Evolutionary conservation across 2,329 filamentous ascomycete genomes (phyloP).

Genomic region (Nigrospora oryzae): DNA sequence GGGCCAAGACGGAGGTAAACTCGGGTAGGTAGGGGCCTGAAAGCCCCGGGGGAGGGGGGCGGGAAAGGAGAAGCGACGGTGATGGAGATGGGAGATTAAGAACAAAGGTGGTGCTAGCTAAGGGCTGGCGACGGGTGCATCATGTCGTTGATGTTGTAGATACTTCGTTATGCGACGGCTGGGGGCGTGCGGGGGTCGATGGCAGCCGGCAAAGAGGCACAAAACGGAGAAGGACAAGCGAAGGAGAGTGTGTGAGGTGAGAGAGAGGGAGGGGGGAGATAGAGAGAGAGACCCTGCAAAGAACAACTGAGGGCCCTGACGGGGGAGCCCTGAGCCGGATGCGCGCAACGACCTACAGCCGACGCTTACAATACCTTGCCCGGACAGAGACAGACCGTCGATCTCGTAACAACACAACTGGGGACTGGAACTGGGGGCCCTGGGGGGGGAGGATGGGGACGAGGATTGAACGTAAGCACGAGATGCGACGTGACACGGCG

Average conservation of each 20-base stretch:
- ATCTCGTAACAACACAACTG: too few relatives aligned
- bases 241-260: not conserved
- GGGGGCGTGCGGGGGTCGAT: not conserved
- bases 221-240: not conserved
- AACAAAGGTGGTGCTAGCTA: slow-evolving; percentile 1
- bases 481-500: too few relatives aligned
- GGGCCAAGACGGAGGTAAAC: not conserved
- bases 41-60: not conserved
- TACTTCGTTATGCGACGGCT: not conserved
- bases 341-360: too few relatives aligned
- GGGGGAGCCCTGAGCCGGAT: too few relatives aligned
- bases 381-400: too few relatives aligned
- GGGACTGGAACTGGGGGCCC: too few relatives aligned
- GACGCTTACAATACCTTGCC: too few relatives aligned
- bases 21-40: not conserved
- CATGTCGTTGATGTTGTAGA: not conserved
- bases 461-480: too few relatives aligned
- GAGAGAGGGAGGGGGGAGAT: not conserved
- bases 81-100: slow-evolving; percentile 1
- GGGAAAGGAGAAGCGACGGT: not conserved
- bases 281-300: not conserved
- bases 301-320: too few relatives aligned
- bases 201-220: not conserved
- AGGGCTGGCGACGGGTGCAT: slow-evolving; percentile 5
- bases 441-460: too few relatives aligned